Evolutionary conservation across 1,284 basidiomycete species (phyloP).

Genomic region (Leccinum subspadiceum): DNA sequence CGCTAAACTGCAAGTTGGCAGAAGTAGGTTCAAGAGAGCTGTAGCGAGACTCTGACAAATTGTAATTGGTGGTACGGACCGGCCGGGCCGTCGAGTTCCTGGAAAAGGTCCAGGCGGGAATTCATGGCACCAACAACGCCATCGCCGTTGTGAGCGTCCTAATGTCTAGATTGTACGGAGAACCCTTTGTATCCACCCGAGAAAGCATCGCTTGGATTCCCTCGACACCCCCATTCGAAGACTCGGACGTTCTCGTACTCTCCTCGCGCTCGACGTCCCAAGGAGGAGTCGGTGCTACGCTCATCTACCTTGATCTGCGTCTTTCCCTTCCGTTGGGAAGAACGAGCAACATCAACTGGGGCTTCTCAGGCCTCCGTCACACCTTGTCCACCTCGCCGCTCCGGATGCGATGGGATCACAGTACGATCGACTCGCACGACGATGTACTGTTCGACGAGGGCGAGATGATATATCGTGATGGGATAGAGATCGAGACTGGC

Average conservation of each 20-base stretch:
- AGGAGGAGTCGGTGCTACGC: conserved; percentile 13
- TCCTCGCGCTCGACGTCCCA: conserved; percentile 27
- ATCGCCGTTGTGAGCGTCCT: not conserved
- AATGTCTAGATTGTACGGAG: conserved; percentile 13
- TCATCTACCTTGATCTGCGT: conserved; percentile 29
- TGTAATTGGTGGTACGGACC: not conserved
- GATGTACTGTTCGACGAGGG: conserved; percentile 23
- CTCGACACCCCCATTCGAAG: conserved; percentile 20
- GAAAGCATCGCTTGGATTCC: conserved; percentile 26
- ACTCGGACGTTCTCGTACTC: conserved; percentile 29
- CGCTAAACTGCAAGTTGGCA: too few species aligned
- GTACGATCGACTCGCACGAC: conserved; percentile 21
- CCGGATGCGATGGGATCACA: conserved; percentile 21
- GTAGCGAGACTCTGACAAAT: too few species aligned
- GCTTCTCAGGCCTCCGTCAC: conserved; percentile 25
- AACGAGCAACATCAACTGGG: conserved; percentile 24
- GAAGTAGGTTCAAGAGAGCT: too few species aligned
- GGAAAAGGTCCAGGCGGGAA: too few species aligned
- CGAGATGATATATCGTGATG: conserved; percentile 18
- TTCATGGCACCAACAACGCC: not conserved
- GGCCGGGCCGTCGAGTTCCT: too few species aligned
- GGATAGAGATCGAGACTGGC: conserved; percentile 27
- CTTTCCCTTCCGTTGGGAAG: conserved; percentile 24
- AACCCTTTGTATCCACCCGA: conserved; percentile 25
- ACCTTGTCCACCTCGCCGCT: conserved; percentile 19